Percentiles rank a stretch among this genome's conserved stretches.
phyloP scores from a whole-genome alignment of 2,329 filamentous ascomycete genomes.

The Peltaster fructicola region DNA sequence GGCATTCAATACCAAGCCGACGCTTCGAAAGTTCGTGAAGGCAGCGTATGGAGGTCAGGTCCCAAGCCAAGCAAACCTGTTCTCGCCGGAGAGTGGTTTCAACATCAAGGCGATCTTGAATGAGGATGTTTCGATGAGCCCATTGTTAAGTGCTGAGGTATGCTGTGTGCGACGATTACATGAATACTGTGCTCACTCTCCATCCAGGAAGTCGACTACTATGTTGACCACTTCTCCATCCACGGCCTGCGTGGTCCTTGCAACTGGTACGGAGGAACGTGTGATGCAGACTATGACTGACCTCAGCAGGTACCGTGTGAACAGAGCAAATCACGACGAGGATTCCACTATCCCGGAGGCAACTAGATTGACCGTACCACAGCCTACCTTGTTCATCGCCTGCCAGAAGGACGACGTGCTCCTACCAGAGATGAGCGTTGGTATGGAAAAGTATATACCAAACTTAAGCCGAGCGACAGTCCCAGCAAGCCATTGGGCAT shows the following conservation, averaged over 20 bases:
- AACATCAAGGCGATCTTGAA: conserved; percentile 42
- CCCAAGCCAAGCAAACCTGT: conserved; percentile 36
- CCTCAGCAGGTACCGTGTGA: conserved; percentile 77
- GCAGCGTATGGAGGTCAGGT: conserved; percentile 51
- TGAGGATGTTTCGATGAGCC: conserved; percentile 32
- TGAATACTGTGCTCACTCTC: conserved; percentile 2
- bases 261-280: too few species aligned
- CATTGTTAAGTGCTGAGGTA: conserved; percentile 44
- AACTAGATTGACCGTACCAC: conserved; percentile 8
- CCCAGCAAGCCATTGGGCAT: conserved; percentile 61
- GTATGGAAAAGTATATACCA: conserved; percentile 53
- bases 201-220: conserved; percentile 51
- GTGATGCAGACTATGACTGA: too few species aligned
- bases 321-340: conserved; percentile 57
- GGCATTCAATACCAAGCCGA: conserved; percentile 29
- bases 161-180: conserved; percentile 7
- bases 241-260: conserved; percentile 59
- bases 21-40: conserved; percentile 52
- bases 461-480: conserved; percentile 50
- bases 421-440: conserved; percentile 48
- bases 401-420: conserved; percentile 56
- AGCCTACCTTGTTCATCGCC: conserved; percentile 54
- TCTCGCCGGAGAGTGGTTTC: conserved; percentile 45
- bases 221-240: conserved; percentile 51
- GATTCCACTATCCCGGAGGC: conserved; percentile 31